These are phyloP conservation scores for Naematelia encephala DNA, from an alignment of 768 basidiomycete genomes.

Conservation along the genomic window DNA sequence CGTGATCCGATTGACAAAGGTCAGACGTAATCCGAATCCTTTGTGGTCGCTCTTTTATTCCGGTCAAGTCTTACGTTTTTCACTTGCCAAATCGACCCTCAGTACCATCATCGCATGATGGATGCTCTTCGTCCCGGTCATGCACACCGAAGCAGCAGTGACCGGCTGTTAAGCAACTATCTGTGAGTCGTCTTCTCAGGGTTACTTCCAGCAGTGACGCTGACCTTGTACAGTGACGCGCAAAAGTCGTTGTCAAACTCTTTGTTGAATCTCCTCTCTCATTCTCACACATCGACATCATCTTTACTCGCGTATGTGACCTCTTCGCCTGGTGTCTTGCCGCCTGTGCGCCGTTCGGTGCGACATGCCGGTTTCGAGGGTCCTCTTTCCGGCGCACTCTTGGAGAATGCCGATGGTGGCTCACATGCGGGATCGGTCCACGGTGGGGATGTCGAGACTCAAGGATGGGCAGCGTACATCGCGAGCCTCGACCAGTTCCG, in stretches of 20 bases:
- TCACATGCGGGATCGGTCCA: constrained; percentile 16
- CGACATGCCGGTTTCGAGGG: constrained; percentile 51
- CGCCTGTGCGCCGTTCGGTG: constrained; percentile 43
- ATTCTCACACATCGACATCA: constrained; percentile 50
- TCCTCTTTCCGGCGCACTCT: constrained; percentile 33
- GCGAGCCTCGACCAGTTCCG: constrained; percentile 45
- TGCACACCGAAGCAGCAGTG: constrained; percentile 47
- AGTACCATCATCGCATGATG: constrained; percentile 28
- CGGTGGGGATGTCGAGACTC: constrained; percentile 22
- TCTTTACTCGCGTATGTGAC: constrained; percentile 50
- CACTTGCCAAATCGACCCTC: background rate
- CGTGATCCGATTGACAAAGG: too few species aligned
- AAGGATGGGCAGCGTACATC: constrained; percentile 48
- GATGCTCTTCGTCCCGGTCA: constrained; percentile 46
- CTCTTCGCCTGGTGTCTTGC: constrained; percentile 48
- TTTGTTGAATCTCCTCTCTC: constrained; percentile 48
- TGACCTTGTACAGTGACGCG: constrained; percentile 29
- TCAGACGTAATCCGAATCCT: too few species aligned
- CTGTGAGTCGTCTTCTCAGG: constrained; percentile 30
- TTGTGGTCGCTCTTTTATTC: too few species aligned
- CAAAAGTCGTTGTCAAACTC: constrained; percentile 47
- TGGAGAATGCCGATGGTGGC: constrained; percentile 21
- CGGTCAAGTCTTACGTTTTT: background rate
- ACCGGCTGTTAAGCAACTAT: constrained; percentile 49
- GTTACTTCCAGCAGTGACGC: background rate